Evolutionary conservation across 179 eudicot species (phyloP).

Genomic region (Camellia oleifera): DNA sequence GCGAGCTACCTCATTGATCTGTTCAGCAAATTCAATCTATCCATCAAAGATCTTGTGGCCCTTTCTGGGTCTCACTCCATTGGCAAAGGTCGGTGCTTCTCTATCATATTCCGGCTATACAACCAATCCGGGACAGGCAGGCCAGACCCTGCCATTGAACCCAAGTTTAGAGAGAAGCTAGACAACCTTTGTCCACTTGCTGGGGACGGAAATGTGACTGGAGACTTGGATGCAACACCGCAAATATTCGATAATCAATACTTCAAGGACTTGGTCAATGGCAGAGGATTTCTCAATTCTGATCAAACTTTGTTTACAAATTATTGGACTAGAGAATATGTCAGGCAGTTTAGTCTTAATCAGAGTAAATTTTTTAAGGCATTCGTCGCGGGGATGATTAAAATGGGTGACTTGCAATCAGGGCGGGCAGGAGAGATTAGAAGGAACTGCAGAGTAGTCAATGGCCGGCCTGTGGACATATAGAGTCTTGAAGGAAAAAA

Average conservation of each 20-base stretch:
- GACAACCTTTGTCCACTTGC: constrained; percentile 65
- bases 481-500: constrained; percentile 9
- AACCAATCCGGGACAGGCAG: constrained; percentile 81
- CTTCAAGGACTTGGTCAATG: constrained; percentile 69
- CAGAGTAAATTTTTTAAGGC: constrained; percentile 55
- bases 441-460: constrained; percentile 73
- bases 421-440: constrained; percentile 78
- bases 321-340: constrained; percentile 52
- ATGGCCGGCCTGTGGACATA: constrained; percentile 23
- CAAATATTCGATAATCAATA: constrained; percentile 70
- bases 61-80: constrained; percentile 94
- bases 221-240: constrained; percentile 75
- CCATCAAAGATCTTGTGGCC: constrained; percentile 70
- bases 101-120: constrained; percentile 73
- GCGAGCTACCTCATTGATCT: constrained; percentile 59
- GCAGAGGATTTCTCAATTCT: constrained; percentile 80
- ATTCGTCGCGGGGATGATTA: constrained; percentile 79
- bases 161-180: constrained; percentile 45
- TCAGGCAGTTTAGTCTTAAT: constrained; percentile 43
- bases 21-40: constrained; percentile 55
- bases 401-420: constrained; percentile 75
- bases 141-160: constrained; percentile 77
- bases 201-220: constrained; percentile 70
- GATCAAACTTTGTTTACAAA: constrained; percentile 59
- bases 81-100: constrained; percentile 85